phyloP scores from a whole-genome alignment of 768 basidiomycete genomes.

The Naganishia randhawae region DNA sequence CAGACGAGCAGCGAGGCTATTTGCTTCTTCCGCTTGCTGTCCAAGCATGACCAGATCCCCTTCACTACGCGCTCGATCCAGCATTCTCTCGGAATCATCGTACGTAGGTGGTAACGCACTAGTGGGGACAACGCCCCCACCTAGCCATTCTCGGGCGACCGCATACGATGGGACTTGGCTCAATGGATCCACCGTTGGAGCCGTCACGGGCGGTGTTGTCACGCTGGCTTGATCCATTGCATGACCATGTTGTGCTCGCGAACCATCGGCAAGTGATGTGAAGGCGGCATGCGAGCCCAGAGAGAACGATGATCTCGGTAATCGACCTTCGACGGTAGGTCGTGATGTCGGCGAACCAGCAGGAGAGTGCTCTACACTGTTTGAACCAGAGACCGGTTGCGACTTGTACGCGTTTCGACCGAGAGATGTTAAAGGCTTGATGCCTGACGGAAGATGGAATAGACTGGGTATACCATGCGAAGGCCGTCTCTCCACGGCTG shows the following conservation, averaged over 20 bases:
- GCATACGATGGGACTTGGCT: constrained; percentile 78
- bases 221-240: background rate
- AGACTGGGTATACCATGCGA: constrained; percentile 34
- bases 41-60: constrained; percentile 18
- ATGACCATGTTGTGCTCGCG: constrained; percentile 26
- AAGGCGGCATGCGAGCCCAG: constrained; percentile 30
- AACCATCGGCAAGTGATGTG: constrained; percentile 20
- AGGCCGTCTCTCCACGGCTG: constrained; percentile 47
- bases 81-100: constrained; percentile 60
- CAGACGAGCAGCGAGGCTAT: constrained; percentile 13
- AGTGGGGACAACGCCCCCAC: constrained; percentile 81
- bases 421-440: constrained; percentile 42
- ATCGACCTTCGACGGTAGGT: background rate
- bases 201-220: constrained; percentile 18
- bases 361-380: constrained; percentile 22
- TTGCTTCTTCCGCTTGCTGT: constrained; percentile 18
- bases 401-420: constrained; percentile 31
- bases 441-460: constrained; percentile 42
- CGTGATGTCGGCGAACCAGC: constrained; percentile 18
- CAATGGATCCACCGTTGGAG: constrained; percentile 54
- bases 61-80: constrained; percentile 34
- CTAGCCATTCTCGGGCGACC: constrained; percentile 81
- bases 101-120: constrained; percentile 79
- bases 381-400: constrained; percentile 7
- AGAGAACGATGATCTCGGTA: constrained; percentile 27